Base-by-base conservation (phyloP, 768 basidiomycete genomes). In the Austroboletus eburneus region DNA sequence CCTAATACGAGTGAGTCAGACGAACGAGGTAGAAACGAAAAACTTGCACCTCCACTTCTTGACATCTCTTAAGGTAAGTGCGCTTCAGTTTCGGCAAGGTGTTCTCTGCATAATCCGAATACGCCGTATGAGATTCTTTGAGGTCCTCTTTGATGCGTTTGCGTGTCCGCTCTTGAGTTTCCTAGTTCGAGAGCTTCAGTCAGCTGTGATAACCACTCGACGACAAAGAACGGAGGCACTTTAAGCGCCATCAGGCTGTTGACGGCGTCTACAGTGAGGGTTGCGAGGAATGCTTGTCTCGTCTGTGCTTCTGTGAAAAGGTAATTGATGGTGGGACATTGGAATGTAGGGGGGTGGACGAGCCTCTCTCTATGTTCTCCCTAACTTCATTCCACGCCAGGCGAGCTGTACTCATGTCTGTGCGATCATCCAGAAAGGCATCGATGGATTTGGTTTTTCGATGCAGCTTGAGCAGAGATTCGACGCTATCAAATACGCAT, bases 61-160 rank as follows among this genome's bases (percentile, higher is more conserved):
- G 80, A 61, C 88, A 91, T 66, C 90, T 93, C 70, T 84, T 90
- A 20, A 79, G 65, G 62, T 96, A 96, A 34, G 75, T 68, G 41
- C 80, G 74, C 70, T 91, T 93, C 43, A 94, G 68, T 57, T 81
- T 85, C 1, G 92, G 92, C 9, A 94, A 72, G n/a, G 76, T 71
- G 45, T 74, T 80, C 59, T 91, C 89, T 10, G 83, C 82, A 59
- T 83, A 92, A 25, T 95, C 92, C 25, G 78, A 77, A 64, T 95
- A 92, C 27, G 85, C 80, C 44, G 66, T 55, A n/a, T 72, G 72
- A 0, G 91, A 89, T 9, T 81, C 81, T 64, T 91, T 92, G 45
- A 94, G 66, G 61, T 94, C 92, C 59, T 95, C 92, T 63, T 87
- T 91, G 64, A 96, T 86, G 22, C 90, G 82, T 61, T 90, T 89